Evolutionary conservation across 2,329 filamentous ascomycete genomes (phyloP).

Genomic region (Xylariaceae sp.): DNA sequence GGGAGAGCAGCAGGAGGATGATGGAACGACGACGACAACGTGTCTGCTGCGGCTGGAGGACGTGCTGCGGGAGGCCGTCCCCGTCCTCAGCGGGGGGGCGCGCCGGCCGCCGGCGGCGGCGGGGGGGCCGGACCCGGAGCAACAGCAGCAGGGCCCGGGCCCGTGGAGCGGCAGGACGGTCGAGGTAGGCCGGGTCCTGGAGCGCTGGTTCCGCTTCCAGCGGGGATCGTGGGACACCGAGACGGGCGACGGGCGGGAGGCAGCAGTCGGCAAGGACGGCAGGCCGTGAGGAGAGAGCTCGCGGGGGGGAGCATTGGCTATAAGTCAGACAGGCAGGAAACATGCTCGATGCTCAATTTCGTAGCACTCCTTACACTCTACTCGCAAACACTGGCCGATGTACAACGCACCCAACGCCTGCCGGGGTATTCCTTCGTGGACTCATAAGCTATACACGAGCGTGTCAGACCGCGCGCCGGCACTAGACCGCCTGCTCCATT

Average conservation of each 20-base stretch:
- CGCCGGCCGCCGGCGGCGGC: slow-evolving; percentile 26
- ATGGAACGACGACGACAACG: slow-evolving; percentile 20
- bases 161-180: slow-evolving; percentile 53
- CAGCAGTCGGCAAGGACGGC: too few relatives aligned
- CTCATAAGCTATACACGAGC: slow-evolving; percentile 19
- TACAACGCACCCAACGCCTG: slow-evolving; percentile 30
- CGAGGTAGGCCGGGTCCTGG: slow-evolving; percentile 47
- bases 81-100: slow-evolving; percentile 52
- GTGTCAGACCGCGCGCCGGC: slow-evolving; percentile 9
- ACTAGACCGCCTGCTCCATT: slow-evolving; percentile 80
- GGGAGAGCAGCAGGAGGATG: not conserved
- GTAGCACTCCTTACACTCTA: too few relatives aligned
- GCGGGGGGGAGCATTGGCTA: too few relatives aligned
- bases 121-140: not conserved
- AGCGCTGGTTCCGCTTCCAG: slow-evolving; percentile 58
- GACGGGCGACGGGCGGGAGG: not conserved
- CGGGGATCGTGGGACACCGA: slow-evolving; percentile 27
- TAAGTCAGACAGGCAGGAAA: too few relatives aligned
- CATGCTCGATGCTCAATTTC: too few relatives aligned
- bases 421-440: slow-evolving; percentile 32
- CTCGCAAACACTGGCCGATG: too few relatives aligned
- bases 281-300: too few relatives aligned
- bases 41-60: slow-evolving; percentile 18
- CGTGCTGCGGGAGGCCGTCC: slow-evolving; percentile 45
- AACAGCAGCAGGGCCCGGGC: slow-evolving; percentile 29